phyloP scores from a whole-genome alignment of 1,139 yeast genomes.

The Casaregolazyma suthepensis region DNA sequence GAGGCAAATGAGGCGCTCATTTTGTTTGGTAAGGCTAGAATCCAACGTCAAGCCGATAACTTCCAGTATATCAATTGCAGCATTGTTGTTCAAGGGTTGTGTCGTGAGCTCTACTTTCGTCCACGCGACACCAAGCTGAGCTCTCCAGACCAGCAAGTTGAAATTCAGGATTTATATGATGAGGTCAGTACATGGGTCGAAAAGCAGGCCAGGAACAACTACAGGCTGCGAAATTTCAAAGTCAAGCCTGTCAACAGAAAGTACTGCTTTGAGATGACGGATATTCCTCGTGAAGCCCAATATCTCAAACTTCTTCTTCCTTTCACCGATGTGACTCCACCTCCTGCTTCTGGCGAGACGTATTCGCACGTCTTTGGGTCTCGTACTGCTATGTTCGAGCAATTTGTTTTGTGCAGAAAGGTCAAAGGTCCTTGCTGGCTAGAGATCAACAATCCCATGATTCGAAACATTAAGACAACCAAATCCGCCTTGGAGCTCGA shows the following conservation, averaged over 20 bases:
- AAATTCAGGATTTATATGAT: constrained; percentile 64
- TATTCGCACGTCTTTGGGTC: constrained; percentile 80
- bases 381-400: constrained; percentile 67
- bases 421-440: constrained; percentile 99
- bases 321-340: constrained; percentile 39
- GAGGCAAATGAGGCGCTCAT: constrained; percentile 67
- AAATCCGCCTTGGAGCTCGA: constrained; percentile 29
- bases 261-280: constrained; percentile 83
- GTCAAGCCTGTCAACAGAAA: constrained; percentile 70
- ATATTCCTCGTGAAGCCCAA: constrained; percentile 72
- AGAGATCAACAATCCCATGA: constrained; percentile 59
- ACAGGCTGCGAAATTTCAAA: constrained; percentile 36
- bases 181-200: constrained; percentile 66
- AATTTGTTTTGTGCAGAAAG: constrained; percentile 73
- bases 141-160: constrained; percentile 40
- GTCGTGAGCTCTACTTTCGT: constrained; percentile 68
- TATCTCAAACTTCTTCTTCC: constrained; percentile 79
- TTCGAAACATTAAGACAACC: constrained; percentile 46
- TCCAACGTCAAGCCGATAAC: constrained; percentile 34
- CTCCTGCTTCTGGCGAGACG: constrained; percentile 50
- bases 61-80: constrained; percentile 60
- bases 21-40: constrained; percentile 79
- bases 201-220: constrained; percentile 42
- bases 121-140: constrained; percentile 41
- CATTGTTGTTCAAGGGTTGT: constrained; percentile 66